Percentiles rank a stretch among this genome's conserved stretches.
These are phyloP conservation scores for Cutaneotrichosporon sp. DNA, from an alignment of 1,284 basidiomycete genomes.

Conservation along the genomic window DNA sequence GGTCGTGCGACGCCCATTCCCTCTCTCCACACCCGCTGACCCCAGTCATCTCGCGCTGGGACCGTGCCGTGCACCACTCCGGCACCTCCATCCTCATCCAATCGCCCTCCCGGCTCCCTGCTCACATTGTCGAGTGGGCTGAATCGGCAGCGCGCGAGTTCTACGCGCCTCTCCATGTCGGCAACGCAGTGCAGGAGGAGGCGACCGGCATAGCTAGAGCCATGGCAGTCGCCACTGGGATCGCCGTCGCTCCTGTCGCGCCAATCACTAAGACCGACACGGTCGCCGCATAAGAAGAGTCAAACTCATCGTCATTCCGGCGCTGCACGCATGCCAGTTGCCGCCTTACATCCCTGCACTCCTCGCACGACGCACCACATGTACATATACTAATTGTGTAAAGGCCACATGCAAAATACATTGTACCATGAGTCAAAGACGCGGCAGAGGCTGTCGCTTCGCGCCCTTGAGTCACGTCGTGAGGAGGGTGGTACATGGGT, in stretches of 20 bases:
- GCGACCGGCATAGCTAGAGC: background rate
- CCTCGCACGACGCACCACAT: background rate
- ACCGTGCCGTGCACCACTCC: constrained; percentile 1
- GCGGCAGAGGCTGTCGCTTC: too few species aligned
- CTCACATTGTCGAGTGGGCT: background rate
- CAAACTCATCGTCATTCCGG: background rate
- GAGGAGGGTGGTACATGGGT: background rate
- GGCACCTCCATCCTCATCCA: background rate
- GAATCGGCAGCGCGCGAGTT: background rate
- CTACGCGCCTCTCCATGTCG: constrained; percentile 1
- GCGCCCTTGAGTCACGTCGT: background rate
- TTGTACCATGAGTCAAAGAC: background rate
- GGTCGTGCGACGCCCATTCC: background rate
- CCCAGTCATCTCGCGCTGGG: constrained; percentile 2
- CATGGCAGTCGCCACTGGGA: background rate
- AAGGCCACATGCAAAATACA: background rate
- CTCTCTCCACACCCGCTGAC: background rate
- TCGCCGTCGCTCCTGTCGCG: background rate
- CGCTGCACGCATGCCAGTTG: background rate
- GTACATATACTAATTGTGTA: background rate
- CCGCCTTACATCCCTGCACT: background rate
- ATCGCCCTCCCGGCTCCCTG: background rate
- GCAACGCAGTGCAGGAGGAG: background rate
- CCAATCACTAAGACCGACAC: background rate
- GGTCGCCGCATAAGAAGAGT: background rate